Base-by-base conservation (phyloP, 352 stramenopile genomes). In the Phytopythium sindhum region DNA sequence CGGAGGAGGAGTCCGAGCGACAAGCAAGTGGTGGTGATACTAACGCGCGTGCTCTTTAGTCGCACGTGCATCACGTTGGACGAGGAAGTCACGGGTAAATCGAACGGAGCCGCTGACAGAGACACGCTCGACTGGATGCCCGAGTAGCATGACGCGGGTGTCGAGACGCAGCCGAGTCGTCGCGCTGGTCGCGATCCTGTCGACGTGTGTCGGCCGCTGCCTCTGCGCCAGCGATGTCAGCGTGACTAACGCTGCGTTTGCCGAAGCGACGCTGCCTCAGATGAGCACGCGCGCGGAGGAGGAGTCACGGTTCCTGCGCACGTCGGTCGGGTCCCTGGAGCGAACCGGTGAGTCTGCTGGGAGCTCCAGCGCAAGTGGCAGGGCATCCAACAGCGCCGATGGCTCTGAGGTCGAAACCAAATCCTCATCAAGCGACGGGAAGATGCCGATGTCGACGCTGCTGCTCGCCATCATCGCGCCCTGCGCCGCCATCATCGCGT, bases 401-500 rank as follows among this genome's bases (percentile, higher is more conserved):
- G 26, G 26, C 2, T 31, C 48, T 3, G 48, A 12, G 15, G 48
- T 35, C 48, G 53, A 31, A 5, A 23, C 35, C 21, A 28, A 35
- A 0, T 35, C 35, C 23, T 26, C 54, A 10, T 37, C 54, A 11
- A 42, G 33, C 54, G 39, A 50, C 5, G 33, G 11, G 14, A n/a
- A 31, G 23, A 29, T 50, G 54, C 17, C 54, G n/a, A 14, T 47
- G 54, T 50, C 35, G 54, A 61, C 56, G 26, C 41, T 61, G 39
- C 56, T 61, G 26, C 56, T 61, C 37, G 56, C 56, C 24, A 50
- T 53, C 56, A 28, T 61, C 2, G 39, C 56, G 12, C 56, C 56
- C 1, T 61, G 56, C 41, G 39, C 44, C 39, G 56, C 56, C 24
- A 19, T 61, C 39, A 44, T 42, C 37, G 56, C 56, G 4, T 61